These are phyloP conservation scores for Debaryomyces prosopidis DNA, from an alignment of 805 yeast species.

Conservation along the genomic window DNA sequence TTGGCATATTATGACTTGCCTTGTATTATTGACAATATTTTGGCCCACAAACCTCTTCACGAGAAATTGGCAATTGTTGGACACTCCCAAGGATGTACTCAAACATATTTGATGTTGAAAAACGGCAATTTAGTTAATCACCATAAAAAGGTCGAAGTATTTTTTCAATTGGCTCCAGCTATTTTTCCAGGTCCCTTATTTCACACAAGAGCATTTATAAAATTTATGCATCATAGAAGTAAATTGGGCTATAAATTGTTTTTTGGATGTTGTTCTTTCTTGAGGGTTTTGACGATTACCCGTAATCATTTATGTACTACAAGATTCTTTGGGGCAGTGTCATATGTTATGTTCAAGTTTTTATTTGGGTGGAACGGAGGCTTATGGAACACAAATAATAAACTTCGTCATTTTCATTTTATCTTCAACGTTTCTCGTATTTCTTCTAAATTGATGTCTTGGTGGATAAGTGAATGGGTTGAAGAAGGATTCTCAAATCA, in stretches of 20 bases:
- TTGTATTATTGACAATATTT: slow-evolving; percentile 63
- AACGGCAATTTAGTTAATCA: slow-evolving; percentile 31
- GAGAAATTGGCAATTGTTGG: slow-evolving; percentile 63
- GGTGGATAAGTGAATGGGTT: slow-evolving; percentile 71
- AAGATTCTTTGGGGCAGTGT: slow-evolving; percentile 55
- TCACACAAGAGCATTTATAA: slow-evolving; percentile 60
- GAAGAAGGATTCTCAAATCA: slow-evolving; percentile 42
- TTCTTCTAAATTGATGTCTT: slow-evolving; percentile 77
- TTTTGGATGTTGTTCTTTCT: slow-evolving; percentile 77
- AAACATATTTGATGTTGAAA: slow-evolving; percentile 69
- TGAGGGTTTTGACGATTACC: slow-evolving; percentile 69
- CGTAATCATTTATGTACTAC: slow-evolving; percentile 45
- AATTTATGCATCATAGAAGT: slow-evolving; percentile 57
- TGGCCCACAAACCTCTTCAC: slow-evolving; percentile 39
- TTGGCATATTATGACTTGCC: slow-evolving; percentile 81
- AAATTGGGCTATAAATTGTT: slow-evolving; percentile 45
- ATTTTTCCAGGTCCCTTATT: slow-evolving; percentile 81
- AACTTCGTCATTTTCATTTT: slow-evolving; percentile 71
- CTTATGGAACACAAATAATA: slow-evolving; percentile 63
- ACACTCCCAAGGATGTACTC: slow-evolving; percentile 95
- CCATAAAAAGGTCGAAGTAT: slow-evolving; percentile 60
- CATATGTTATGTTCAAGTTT: slow-evolving; percentile 83
- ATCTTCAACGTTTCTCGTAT: slow-evolving; percentile 84
- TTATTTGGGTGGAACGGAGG: slow-evolving; percentile 84
- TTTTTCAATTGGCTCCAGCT: slow-evolving; percentile 87